Evolutionary conservation across 1,284 basidiomycete species (phyloP).

Genomic region (Coniferiporia sulphurascens): DNA sequence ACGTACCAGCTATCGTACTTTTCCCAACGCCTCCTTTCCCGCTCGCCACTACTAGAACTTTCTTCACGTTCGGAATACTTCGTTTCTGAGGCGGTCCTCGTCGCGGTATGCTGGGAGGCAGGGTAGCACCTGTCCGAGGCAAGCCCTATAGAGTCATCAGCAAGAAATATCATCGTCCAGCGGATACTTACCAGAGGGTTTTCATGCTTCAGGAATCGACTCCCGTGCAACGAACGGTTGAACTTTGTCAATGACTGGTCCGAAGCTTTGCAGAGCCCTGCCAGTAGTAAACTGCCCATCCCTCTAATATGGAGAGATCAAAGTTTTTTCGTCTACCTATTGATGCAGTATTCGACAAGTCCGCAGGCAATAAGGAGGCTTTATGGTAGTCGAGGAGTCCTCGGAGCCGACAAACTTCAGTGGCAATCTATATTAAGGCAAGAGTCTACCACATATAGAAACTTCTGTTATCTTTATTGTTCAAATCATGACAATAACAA

Average conservation of each 20-base stretch:
- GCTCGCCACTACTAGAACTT: slow-evolving; percentile 83
- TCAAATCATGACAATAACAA: background rate
- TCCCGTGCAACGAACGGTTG: background rate
- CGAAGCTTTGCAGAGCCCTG: background rate
- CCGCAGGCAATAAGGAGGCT: no score
- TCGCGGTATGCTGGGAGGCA: slow-evolving; percentile 58
- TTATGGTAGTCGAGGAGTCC: background rate
- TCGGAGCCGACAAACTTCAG: background rate
- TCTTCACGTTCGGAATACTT: slow-evolving; percentile 60
- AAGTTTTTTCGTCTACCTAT: background rate
- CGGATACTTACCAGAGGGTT: background rate
- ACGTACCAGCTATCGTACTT: slow-evolving; percentile 84
- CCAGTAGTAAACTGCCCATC: no score
- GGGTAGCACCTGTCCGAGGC: slow-evolving; percentile 35
- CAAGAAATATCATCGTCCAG: background rate
- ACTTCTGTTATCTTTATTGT: background rate
- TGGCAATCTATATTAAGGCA: background rate
- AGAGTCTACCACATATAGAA: background rate
- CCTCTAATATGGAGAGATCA: no score
- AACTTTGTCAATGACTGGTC: background rate
- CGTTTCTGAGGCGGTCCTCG: slow-evolving; percentile 52
- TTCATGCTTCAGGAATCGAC: background rate
- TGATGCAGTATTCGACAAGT: no score
- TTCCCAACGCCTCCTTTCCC: slow-evolving; percentile 98
- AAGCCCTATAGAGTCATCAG: slow-evolving; percentile 39